A percentile compares a stretch with the other conserved stretches of the same genome.
These are phyloP conservation scores for Xylaria cubensis DNA, from an alignment of 495 filamentous ascomycete genomes.

Conservation along the genomic window DNA sequence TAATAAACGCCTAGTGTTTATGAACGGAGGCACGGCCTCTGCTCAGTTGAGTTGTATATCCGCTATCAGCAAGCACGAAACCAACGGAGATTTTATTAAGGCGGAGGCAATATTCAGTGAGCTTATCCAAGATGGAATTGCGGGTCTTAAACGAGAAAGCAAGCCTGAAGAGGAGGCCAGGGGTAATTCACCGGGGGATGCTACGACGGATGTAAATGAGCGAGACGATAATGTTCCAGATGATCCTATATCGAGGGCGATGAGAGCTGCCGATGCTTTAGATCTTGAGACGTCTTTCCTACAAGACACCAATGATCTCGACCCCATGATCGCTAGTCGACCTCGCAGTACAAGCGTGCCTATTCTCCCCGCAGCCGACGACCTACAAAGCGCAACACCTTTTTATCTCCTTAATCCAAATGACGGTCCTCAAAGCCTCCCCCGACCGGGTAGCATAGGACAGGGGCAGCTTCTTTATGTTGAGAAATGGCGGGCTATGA, in stretches of 20 bases:
- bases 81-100: slow-evolving; percentile 46
- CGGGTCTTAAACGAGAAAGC: slow-evolving; percentile 38
- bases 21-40: slow-evolving; percentile 57
- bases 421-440: slow-evolving; percentile 10
- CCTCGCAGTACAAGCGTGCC: slow-evolving; percentile 48
- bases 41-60: slow-evolving; percentile 52
- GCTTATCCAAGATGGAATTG: slow-evolving; percentile 51
- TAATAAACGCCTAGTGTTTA: slow-evolving; percentile 56
- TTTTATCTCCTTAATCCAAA: slow-evolving; percentile 40
- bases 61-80: slow-evolving; percentile 50
- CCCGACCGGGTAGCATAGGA: slow-evolving; percentile 2
- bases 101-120: slow-evolving; percentile 53
- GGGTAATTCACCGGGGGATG: slow-evolving; percentile 10
- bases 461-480: not conserved
- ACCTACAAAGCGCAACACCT: slow-evolving; percentile 36
- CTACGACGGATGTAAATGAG: slow-evolving; percentile 1
- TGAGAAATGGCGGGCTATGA: slow-evolving; percentile 14
- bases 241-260: slow-evolving; percentile 52
- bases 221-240: slow-evolving; percentile 29
- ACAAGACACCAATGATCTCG: slow-evolving; percentile 47
- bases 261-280: slow-evolving; percentile 59
- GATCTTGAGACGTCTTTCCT: slow-evolving; percentile 53
- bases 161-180: slow-evolving; percentile 1
- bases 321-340: slow-evolving; percentile 40
- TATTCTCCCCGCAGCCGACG: slow-evolving; percentile 35